Evolutionary conservation across 2,329 filamentous ascomycete genomes (phyloP), one percentile per base, ranked within the genome.

Genomic region (Sordariomycetes sp.): DNA sequence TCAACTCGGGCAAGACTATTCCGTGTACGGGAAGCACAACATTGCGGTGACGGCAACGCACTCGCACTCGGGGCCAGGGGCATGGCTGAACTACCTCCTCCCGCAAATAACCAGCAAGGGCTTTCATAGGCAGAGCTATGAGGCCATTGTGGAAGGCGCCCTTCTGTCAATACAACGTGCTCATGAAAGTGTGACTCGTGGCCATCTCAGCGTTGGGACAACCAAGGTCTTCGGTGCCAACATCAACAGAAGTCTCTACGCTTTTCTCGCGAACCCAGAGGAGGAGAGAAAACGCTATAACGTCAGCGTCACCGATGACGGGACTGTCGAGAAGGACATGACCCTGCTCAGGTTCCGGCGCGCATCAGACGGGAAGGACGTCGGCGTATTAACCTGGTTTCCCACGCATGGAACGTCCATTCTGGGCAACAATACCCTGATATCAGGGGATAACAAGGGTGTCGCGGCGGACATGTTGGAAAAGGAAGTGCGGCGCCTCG

Each of bases 1-100:
- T 46, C 76, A 74, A 0, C 74, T 96, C 8, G 93, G 92, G 0
- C 70, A 77, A 18, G 85, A 87, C 3, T 96, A 92, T 69, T 76
- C 81, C 1, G 73, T 86, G 32, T 97, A 97, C 71, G 82, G 79
- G 53, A 81, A 88, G 65, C 80, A 88, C 64, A 97, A 96, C 67
- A 74, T 97, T 40, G 93, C 93, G 37, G 81, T 97, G 24, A 96
- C 90, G 0, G 93, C 92, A 58, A 97, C 93, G 0, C 93, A 97
- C 70, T 94, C 89, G 28, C 93, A 97, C 72, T 87, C 91, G 25
- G 93, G 92, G 0, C 92, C 93, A 0, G 93, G 89, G 2, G 93
- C 88, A 6, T 97, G 91, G 90, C 78, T 95, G 69, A 97, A 97
- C 72, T 97, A 97, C 68, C 79, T 97, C 11, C 78, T 97, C 6